Evolutionary conservation across 1,284 basidiomycete genomes (phyloP).

Genomic region (Ganoderma sp.): DNA sequence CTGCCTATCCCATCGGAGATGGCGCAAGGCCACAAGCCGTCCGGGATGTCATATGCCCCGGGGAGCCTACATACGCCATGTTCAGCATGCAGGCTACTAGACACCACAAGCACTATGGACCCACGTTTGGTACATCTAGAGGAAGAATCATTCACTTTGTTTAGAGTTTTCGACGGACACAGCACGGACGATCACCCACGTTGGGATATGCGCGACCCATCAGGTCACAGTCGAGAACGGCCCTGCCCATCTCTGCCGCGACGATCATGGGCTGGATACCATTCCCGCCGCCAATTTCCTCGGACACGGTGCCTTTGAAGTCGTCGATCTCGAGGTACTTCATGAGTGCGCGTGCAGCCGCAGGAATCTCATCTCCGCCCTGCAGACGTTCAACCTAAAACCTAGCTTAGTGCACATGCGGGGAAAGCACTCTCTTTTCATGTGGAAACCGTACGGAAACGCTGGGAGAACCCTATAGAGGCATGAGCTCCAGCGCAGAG

Average conservation of each 20-base stretch:
- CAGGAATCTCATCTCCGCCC: slow-evolving; percentile 45
- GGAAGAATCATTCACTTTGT: not conserved
- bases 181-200: slow-evolving; percentile 28
- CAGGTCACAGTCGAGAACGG: slow-evolving; percentile 49
- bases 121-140: slow-evolving; percentile 42
- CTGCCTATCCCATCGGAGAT: slow-evolving; percentile 54
- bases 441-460: slow-evolving; percentile 40
- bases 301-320: slow-evolving; percentile 46
- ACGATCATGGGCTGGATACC: slow-evolving; percentile 59
- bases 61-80: slow-evolving; percentile 41
- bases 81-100: not conserved
- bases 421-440: not conserved
- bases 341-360: slow-evolving; percentile 36
- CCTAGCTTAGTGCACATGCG: not conserved
- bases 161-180: not conserved
- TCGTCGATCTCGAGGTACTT: slow-evolving; percentile 36
- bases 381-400: slow-evolving; percentile 39
- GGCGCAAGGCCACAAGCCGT: slow-evolving; percentile 50
- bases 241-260: slow-evolving; percentile 43
- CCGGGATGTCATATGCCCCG: slow-evolving; percentile 45
- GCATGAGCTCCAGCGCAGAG: not conserved
- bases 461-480: slow-evolving; percentile 52
- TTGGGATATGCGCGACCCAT: slow-evolving; percentile 57
- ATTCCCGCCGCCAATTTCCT: slow-evolving; percentile 65
- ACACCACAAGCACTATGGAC: not conserved